Percentiles rank a stretch among this genome's conserved stretches.
phyloP scores from a whole-genome alignment of 768 basidiomycete species.

The Lepiota subincarnata region DNA sequence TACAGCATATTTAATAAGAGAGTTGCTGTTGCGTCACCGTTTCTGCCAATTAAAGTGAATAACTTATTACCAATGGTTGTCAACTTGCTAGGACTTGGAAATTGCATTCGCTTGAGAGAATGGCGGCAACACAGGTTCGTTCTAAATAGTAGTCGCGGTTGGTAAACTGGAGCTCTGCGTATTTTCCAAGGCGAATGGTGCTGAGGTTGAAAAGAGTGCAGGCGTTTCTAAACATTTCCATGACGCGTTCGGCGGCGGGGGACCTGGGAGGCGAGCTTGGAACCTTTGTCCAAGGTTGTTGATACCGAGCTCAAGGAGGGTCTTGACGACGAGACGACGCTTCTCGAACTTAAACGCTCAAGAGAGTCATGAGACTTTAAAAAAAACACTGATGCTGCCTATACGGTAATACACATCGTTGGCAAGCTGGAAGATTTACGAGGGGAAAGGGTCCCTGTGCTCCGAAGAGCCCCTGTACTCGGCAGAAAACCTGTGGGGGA shows the following conservation, averaged over 20 bases:
- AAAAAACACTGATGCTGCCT: slow-evolving; percentile 85
- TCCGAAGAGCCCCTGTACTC: slow-evolving; percentile 76
- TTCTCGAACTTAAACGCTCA: slow-evolving; percentile 84
- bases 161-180: slow-evolving; percentile 95
- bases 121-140: slow-evolving; percentile 80
- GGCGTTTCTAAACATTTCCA: slow-evolving; percentile 92
- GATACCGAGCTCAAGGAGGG: slow-evolving; percentile 84
- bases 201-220: slow-evolving; percentile 91
- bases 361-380: slow-evolving; percentile 10
- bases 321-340: slow-evolving; percentile 82
- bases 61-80: slow-evolving; percentile 21
- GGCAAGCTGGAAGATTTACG: slow-evolving; percentile 90
- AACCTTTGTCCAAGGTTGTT: slow-evolving; percentile 88
- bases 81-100: slow-evolving; percentile 42
- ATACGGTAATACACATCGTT: slow-evolving; percentile 96
- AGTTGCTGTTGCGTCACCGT: slow-evolving; percentile 25
- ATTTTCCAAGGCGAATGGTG: slow-evolving; percentile 95
- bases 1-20: too few species aligned
- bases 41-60: slow-evolving; percentile 70
- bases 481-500: slow-evolving; percentile 80
- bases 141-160: slow-evolving; percentile 97
- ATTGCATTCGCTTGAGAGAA: slow-evolving; percentile 89
- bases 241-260: slow-evolving; percentile 93
- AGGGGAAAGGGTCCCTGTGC: slow-evolving; percentile 58
- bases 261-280: slow-evolving; percentile 81